Base-by-base conservation (phyloP, 352 stramenopile genomes). In the Phytopythium helicoides region DNA sequence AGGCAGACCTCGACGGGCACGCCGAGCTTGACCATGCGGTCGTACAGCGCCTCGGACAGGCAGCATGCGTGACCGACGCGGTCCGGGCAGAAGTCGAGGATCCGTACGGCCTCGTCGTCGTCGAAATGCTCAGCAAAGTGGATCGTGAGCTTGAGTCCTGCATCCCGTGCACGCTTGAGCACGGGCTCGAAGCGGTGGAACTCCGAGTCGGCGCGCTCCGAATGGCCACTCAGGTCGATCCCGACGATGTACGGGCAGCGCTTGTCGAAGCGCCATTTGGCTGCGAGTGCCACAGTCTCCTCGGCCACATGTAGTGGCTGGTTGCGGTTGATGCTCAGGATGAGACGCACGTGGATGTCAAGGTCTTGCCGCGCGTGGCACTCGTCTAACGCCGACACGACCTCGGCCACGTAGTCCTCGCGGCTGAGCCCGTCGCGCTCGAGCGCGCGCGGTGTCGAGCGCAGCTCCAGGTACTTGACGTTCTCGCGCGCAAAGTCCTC, bases 1-100 rank as follows among this genome's bases (percentile, higher is more conserved):
- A 97, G 76, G 65, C 94, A 98, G 6, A 92, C 71, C 68, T 98
- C 94, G 40, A 98, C 85, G 6, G 92, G 91, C 52, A 98, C 95
- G 18, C 68, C 70, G 15, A 76, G 52, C 19, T 45, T 28, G 21
- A 86, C 54, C 60, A 97, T 81, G 50, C 78, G 73, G 38, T 80
- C 22, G 64, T 93, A 89, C 12, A 92, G 71, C 14, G 56, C 54
- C 28, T 91, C 64, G 5, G 88, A 74, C 15, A 98, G 56, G 33
- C 88, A 88, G 28, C 95, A 86, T 16, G 90, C 90, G 56, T 98
- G 94, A 26, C 94, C 94, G 41, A 98, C 58, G 52, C 94, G 87
- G 64, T 98, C 89, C 3, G 94, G 94, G 14, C 60, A 53, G 59
- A 98, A 98, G 25, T 75, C 49, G 14, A 98, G 66, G 44, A 98